A percentile compares a stretch with the other conserved stretches of the same genome.
Conservation (phyloP, 1,139 yeast species). For the Schwanniomyces etchellsii region DNA sequence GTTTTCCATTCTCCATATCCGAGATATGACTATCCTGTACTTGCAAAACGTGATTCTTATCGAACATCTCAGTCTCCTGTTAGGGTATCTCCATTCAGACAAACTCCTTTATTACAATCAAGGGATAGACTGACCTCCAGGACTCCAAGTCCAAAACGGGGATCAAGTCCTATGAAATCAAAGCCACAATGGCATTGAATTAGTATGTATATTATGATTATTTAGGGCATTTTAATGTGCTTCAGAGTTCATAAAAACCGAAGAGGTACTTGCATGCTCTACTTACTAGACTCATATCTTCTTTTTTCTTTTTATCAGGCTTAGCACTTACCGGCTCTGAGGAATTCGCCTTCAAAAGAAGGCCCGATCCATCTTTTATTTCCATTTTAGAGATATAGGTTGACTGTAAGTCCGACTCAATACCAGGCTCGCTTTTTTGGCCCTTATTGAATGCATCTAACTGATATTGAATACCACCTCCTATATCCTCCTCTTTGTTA, state of each 20-base stretch:
- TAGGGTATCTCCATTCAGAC: too few relatives aligned
- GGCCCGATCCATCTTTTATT: slow-evolving; percentile 36
- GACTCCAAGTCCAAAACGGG: slow-evolving; percentile 3
- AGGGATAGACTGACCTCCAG: slow-evolving; percentile 1
- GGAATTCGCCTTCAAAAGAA: slow-evolving; percentile 26
- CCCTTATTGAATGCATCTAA: slow-evolving; percentile 3
- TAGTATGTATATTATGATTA: slow-evolving; percentile 1
- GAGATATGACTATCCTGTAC: too few relatives aligned
- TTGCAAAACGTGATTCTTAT: too few relatives aligned
- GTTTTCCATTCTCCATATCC: too few relatives aligned
- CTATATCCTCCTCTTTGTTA: slow-evolving; percentile 51
- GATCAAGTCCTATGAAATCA: slow-evolving; percentile 5
- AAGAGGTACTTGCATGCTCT: slow-evolving; percentile 32
- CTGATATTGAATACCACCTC: slow-evolving; percentile 27
- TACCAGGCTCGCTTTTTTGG: slow-evolving; percentile 4
- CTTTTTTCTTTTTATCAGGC: slow-evolving; percentile 16
- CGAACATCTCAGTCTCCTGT: too few relatives aligned
- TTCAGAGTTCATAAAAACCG: slow-evolving; percentile 41
- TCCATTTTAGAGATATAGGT: slow-evolving; percentile 24
- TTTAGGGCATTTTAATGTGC: slow-evolving; percentile 2
- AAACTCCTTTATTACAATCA: background rate
- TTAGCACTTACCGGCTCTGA: slow-evolving; percentile 15
- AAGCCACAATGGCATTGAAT: slow-evolving; percentile 5
- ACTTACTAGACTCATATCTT: slow-evolving; percentile 32
- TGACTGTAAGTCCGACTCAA: slow-evolving; percentile 7